These are phyloP conservation scores for Backusella sp. DNA, from an alignment of 192 early-diverging fungal species.

Conservation along the genomic window DNA sequence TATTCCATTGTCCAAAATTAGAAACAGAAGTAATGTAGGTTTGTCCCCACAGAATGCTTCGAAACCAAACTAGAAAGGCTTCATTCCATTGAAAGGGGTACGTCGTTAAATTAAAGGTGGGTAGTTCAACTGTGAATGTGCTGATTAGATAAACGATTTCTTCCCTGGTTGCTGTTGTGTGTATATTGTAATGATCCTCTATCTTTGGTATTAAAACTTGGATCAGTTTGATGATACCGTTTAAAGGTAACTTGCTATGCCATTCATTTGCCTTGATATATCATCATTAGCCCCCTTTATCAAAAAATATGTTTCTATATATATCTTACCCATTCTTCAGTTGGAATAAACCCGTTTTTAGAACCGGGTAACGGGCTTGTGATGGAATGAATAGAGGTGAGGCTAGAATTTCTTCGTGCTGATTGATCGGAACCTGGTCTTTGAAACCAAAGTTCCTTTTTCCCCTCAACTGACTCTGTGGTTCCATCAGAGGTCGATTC, in stretches of 20 bases:
- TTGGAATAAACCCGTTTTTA: slow-evolving; percentile 18
- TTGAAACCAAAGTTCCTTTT: background rate
- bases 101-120: background rate
- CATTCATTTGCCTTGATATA: slow-evolving; percentile 1
- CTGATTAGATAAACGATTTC: background rate
- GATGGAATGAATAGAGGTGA: background rate
- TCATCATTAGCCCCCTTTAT: background rate
- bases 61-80: slow-evolving; percentile 62
- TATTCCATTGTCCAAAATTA: slow-evolving; percentile 61
- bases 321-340: slow-evolving; percentile 35
- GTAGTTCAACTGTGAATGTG: background rate
- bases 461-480: background rate
- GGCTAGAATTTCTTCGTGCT: background rate
- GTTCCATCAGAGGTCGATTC: background rate
- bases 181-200: background rate
- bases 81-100: slow-evolving; percentile 55
- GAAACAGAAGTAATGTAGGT: slow-evolving; percentile 57
- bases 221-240: background rate
- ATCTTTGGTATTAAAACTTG: background rate
- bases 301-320: background rate
- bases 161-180: background rate
- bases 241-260: background rate
- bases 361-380: background rate
- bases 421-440: background rate
- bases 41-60: slow-evolving; percentile 66